These are phyloP conservation scores for Penicillium pulvis DNA, from an alignment of 495 filamentous ascomycete genomes.

Conservation along the genomic window DNA sequence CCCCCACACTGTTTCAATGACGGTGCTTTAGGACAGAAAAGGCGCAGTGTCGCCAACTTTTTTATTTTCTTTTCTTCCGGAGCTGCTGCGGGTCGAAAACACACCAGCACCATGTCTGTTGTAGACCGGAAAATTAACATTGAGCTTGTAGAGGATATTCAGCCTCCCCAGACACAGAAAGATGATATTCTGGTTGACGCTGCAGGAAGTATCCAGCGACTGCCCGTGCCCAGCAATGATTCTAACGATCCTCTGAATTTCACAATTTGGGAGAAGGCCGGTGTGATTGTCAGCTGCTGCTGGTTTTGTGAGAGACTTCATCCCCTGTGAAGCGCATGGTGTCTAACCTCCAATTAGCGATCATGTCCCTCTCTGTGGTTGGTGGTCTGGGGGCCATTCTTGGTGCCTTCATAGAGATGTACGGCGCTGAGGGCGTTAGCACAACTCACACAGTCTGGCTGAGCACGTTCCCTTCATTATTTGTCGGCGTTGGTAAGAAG, in stretches of 20 bases:
- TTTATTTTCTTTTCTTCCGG: background rate
- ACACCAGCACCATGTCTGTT: conserved; percentile 7
- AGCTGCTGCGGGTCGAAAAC: background rate
- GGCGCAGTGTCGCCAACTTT: background rate
- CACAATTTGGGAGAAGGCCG: conserved; percentile 33
- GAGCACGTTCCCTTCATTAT: conserved; percentile 34
- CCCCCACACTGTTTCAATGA: background rate
- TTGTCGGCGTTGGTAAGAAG: conserved; percentile 34
- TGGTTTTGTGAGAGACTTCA: conserved; percentile 34
- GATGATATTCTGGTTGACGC: conserved; percentile 23
- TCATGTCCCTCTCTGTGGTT: conserved; percentile 37
- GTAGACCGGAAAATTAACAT: conserved; percentile 22
- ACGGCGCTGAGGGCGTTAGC: conserved; percentile 27
- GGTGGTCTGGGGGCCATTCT: conserved; percentile 36
- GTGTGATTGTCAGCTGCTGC: conserved; percentile 36
- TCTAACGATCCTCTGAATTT: conserved; percentile 42
- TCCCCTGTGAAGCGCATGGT: background rate
- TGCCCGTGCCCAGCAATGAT: conserved; percentile 37
- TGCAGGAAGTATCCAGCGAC: conserved; percentile 26
- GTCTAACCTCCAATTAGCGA: conserved; percentile 17
- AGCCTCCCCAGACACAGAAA: background rate
- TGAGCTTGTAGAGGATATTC: conserved; percentile 28
- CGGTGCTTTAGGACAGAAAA: background rate
- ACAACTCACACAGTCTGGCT: conserved; percentile 36
- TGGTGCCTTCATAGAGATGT: conserved; percentile 32